Base-by-base conservation (phyloP, 371 early-diverging fungal species). In the Haplosporangium sp. region DNA sequence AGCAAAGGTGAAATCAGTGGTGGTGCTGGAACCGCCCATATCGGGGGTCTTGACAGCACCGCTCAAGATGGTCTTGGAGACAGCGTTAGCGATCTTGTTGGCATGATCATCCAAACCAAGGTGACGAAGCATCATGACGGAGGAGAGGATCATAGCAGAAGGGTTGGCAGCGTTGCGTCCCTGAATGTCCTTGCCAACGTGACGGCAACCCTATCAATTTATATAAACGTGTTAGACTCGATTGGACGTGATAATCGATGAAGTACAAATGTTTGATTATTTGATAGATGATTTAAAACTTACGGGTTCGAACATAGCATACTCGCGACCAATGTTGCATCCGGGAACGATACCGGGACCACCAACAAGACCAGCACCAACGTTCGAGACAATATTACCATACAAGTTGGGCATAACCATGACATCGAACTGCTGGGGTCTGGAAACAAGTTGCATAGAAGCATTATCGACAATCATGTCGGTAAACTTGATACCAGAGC, bases 391-490 rank as follows among this genome's bases (percentile, higher is more conserved):
- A 82, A 98, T 98, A 90, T 93, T 96, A 81, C 99, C 99, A 84
- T 98, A 98, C 85, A 98, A 89, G 91, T 98, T 98, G 61, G 97
- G 97, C 90, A 95, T 94, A 67, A 98, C 98, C 89, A 98, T 93
- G 63, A 98, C 98, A 83, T 98, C 98, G 68, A 98, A 98, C 86
- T 98, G 98, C 77, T 93, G 93, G 63, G 99, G 99, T 82, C 91
- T 94, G 78, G 96, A 92, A 42, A 97, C 98, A 17, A 98, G 90
- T 85, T 98, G 99, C 99, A 98, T 98, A 63, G 98, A 92, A 50
- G 97, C 93, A 88, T 98, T 98, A 85, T 98, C 99, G 72, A 98
- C 98, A 86, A 98, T 98, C 98, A 98, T 97, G 86, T 97, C 97
- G 71, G 96, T 91, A 84, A 95, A 93, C 87, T 92, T 84, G 84